A percentile compares a stretch with the other conserved stretches of the same genome.
Conservation (phyloP, 2,329 filamentous ascomycete species). For the Dothiorella sarmentorum region DNA sequence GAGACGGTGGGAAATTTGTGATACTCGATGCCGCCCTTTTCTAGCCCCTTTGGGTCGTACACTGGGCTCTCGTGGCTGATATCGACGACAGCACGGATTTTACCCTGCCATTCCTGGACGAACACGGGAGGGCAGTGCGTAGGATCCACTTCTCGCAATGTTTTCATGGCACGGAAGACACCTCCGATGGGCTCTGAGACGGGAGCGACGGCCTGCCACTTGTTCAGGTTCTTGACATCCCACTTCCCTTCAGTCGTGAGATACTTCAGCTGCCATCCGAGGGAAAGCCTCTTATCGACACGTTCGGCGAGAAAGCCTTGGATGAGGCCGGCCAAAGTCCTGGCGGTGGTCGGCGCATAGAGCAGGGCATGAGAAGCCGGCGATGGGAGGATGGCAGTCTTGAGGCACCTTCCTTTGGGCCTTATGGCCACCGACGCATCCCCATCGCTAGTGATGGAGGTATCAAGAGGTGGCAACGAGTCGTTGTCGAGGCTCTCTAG, state of each 20-base stretch:
- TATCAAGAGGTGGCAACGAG: slow-evolving; percentile 1
- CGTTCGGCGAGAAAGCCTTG: slow-evolving; percentile 74
- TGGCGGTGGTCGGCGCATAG: slow-evolving; percentile 72
- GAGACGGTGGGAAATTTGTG: slow-evolving; percentile 90
- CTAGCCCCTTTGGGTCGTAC: slow-evolving; percentile 65
- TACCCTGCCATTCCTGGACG: slow-evolving; percentile 61
- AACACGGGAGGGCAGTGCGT: slow-evolving; percentile 74
- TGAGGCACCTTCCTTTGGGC: slow-evolving; percentile 47
- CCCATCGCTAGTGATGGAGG: slow-evolving; percentile 30
- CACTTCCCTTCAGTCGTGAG: slow-evolving; percentile 89
- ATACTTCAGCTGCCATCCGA: slow-evolving; percentile 88
- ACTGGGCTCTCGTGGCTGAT: slow-evolving; percentile 89
- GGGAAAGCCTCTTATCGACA: slow-evolving; percentile 72
- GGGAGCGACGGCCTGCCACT: slow-evolving; percentile 78
- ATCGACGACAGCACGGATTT: slow-evolving; percentile 76
- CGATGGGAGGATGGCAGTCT: slow-evolving; percentile 66
- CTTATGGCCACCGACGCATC: slow-evolving; percentile 45
- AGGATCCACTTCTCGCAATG: slow-evolving; percentile 83
- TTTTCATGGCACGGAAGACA: slow-evolving; percentile 88
- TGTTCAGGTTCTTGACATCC: slow-evolving; percentile 94
- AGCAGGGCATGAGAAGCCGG: slow-evolving; percentile 82
- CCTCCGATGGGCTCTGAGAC: slow-evolving; percentile 75
- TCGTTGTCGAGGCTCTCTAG: slow-evolving; percentile 6
- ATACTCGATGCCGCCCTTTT: slow-evolving; percentile 45
- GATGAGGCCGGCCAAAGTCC: slow-evolving; percentile 74